Evolutionary conservation across 1,284 basidiomycete species (phyloP), one percentile per base, ranked within the genome.

Genomic region (Coniophora puteana): DNA sequence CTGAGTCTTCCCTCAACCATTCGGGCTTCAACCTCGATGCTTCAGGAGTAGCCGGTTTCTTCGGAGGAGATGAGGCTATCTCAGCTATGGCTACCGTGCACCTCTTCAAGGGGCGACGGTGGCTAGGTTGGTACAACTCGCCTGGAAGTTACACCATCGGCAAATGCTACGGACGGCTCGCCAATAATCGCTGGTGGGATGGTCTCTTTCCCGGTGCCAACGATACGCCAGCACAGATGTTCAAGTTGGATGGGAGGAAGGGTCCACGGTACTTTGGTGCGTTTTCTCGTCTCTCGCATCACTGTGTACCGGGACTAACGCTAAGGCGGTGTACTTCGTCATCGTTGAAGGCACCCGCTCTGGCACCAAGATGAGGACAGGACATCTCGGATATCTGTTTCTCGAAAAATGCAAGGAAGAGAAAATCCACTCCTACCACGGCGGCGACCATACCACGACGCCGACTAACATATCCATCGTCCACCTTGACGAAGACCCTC

Each of bases 171-270:
- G 50, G 43, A 12, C 37, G 30, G 25, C 44, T 52, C 16, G 47
- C 50, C 3, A 36, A 41, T 28, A 44, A 43, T 5, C 36, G 38
- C 16, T 34, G 50, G 20, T 63, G 59, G 57, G 53, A 64, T 39
- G 60, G 62, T 1, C 39, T 63, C 1, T 61, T 62, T 32, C 59
- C 62, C 4, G 62, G 62, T 16, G 51, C 48, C 8, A 60, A 60
- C 37, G 45, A 53, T 8, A 38, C 50, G 3, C 62, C 59, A 3
- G 57, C 53, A 6, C 24, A 51, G 6, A 40, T 51, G 4, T 62
- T 61, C 31, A 57, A 49, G 1, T 40, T 64, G 4, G 60, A 63
- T 30, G 61, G 59, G 16, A 43, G 33, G 31, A 4, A 18, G 4
- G 59, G 59, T 16, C 61, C 59, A 18, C 49, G 39, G 29, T 61